Evolutionary conservation across 805 yeast species (phyloP), one percentile per base, ranked within the genome.

Genomic region (Lipomyces kockii): DNA sequence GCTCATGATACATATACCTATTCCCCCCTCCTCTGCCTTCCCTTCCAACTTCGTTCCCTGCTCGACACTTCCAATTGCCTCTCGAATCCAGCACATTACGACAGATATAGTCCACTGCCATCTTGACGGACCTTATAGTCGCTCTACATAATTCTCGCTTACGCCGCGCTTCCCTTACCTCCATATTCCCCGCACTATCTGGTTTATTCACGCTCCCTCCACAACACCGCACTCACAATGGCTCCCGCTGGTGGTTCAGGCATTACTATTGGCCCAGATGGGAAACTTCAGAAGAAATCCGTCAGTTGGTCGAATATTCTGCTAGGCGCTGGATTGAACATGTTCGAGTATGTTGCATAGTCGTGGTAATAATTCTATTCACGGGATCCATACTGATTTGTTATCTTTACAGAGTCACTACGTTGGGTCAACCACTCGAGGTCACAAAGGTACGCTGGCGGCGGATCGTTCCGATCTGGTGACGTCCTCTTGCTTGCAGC

Each of bases 351-450:
- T 59, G 79, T 74, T 54, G 52, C 14, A 34, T 14, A 37, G 5
- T 37, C 49, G 14, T 58, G 11, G 20, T 3, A 8, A 43, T 35
- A 14, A 7, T 14, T 29, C 20, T 22, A n/a, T 53, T 27, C 27
- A 52, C 39, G 9, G 37, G 8, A 5, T 46, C 14, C 55, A 22
- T 54, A 11, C 14, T 51, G 29, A 5, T 25, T 27, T 49, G 32
- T 7, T 25, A 17, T 54, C 12, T 29, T 49, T 32, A 25, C 62
- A 78, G 79, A 79, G 98, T 89, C 63, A 90, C 98, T 70, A 89
- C 98, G 12, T 83, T 95, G 73, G 99, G 99, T 64, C 99, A 95
- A 80, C 99, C 99, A 12, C 83, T 95, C 70, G 99, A 95, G 82
- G 99, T 95, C 62, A 83, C 87, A 76, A 95, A 74, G 76, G 76